phyloP scores from a whole-genome alignment of 345 rosid genomes.

The Arabis hirsuta region DNA sequence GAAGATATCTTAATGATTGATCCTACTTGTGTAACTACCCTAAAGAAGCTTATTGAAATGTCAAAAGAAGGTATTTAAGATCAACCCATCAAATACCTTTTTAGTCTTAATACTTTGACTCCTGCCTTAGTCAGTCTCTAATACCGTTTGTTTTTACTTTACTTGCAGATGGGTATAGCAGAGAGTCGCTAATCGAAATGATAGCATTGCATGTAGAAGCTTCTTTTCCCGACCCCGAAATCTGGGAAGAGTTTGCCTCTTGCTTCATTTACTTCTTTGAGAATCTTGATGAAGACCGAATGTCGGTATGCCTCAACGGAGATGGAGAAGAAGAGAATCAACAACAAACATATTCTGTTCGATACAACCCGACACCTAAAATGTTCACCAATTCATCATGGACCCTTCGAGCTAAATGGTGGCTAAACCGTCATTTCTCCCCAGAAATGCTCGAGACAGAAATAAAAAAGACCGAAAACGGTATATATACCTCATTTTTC shows the following conservation, averaged over 20 bases:
- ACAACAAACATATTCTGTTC: conserved; percentile 39
- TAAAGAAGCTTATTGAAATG: conserved; percentile 67
- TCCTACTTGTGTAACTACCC: conserved; percentile 58
- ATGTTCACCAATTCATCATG: conserved; percentile 53
- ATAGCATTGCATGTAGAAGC: conserved; percentile 87
- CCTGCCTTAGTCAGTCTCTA: not conserved
- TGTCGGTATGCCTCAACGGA: conserved; percentile 56
- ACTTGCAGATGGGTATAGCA: conserved; percentile 60
- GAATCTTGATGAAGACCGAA: conserved; percentile 59
- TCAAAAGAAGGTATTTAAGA: conserved; percentile 52
- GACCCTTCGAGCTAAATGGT: conserved; percentile 67
- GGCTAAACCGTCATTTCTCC: conserved; percentile 72
- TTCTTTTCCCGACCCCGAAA: conserved; percentile 45
- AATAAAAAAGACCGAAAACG: conserved; percentile 30
- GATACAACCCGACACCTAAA: conserved; percentile 49
- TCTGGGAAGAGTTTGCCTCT: conserved; percentile 77
- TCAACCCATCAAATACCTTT: not conserved
- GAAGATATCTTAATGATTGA: conserved; percentile 76
- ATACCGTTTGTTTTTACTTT: not conserved
- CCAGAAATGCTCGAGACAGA: conserved; percentile 55
- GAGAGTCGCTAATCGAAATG: conserved; percentile 67
- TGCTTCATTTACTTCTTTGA: conserved; percentile 60
- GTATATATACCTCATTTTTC: conserved; percentile 35
- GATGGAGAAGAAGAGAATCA: conserved; percentile 41
- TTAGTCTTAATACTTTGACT: not conserved